Evolutionary conservation across 164 flowering plant species (phyloP).

Genomic region (Macadamia integrifolia): DNA sequence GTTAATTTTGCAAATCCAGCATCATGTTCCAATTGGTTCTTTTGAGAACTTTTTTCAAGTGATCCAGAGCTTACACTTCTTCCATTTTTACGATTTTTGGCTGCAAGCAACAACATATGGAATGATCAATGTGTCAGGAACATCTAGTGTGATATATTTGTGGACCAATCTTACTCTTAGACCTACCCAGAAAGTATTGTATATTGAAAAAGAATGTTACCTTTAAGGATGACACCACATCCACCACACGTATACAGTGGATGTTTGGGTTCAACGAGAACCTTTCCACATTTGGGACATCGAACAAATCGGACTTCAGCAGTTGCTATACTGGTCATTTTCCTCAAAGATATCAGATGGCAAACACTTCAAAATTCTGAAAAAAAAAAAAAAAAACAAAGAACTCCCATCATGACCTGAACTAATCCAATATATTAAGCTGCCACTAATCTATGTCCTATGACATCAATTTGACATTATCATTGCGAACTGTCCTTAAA

Average conservation of each 20-base stretch:
- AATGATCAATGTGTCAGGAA: not conserved
- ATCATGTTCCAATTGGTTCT: slow-evolving; percentile 8
- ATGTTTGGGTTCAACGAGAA: slow-evolving; percentile 58
- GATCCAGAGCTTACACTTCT: slow-evolving; percentile 5
- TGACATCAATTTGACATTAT: not conserved
- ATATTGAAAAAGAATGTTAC: slow-evolving; percentile 25
- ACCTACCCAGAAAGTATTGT: not conserved
- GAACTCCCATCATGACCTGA: not conserved
- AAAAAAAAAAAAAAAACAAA: not conserved
- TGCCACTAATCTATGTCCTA: not conserved
- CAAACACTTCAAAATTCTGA: not conserved
- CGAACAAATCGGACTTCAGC: slow-evolving; percentile 48
- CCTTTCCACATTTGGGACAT: slow-evolving; percentile 61
- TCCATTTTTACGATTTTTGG: slow-evolving; percentile 26
- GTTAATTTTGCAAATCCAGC: slow-evolving; percentile 16
- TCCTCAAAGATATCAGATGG: slow-evolving; percentile 9
- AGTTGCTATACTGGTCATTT: slow-evolving; percentile 25
- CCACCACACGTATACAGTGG: slow-evolving; percentile 75
- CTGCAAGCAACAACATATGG: slow-evolving; percentile 19
- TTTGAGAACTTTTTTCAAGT: slow-evolving; percentile 14
- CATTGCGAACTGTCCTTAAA: not conserved
- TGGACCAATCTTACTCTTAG: not conserved
- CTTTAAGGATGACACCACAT: slow-evolving; percentile 58
- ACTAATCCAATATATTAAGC: not conserved
- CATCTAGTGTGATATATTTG: not conserved